Evolutionary conservation across 2,329 filamentous ascomycete species (phyloP), one percentile per base, ranked within the genome.

Genomic region (Atkinsonella texensis): DNA sequence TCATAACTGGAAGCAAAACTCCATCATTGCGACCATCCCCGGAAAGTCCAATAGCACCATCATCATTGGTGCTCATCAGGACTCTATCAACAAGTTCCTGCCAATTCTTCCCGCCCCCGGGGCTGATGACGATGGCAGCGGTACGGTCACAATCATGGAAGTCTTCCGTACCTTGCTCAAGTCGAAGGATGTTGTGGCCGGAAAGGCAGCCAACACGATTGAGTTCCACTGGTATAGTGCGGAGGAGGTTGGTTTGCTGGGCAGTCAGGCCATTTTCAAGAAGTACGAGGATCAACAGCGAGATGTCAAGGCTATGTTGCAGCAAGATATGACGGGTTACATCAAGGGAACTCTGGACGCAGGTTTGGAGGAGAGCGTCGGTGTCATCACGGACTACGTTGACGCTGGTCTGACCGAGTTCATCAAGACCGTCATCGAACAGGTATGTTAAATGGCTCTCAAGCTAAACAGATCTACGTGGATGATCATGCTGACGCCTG

Each of bases 211-310:
- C 53, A 96, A 96, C 70, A 95, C 89, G 1, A 75, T 98, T 59
- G 91, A 97, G 71, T 97, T 97, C 68, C 90, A 96, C 70, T 95
- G 89, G 89, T 95, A 95, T 72, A 87, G 84, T 44, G 89, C 88
- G 11, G 89, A 95, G 66, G 89, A 95, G 68, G 89, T 85, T 48
- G 89, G 90, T 35, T 74, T 95, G 45, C 77, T 95, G 3, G 89
- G 89, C 53, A 91, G 85, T 61, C 89, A 95, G 67, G 90, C 87
- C 51, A 87, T 97, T 66, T 97, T 96, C 74, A 76, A 79, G 48
- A 72, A 79, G 8, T 97, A 97, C 63, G 83, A 87, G 68, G 81
- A 83, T 65, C 69, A 79, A 20, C 76, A 78, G 33, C 79, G 84
- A 28, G 82, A 91, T 57, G 77, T 97, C 67, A 94, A 91, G 71